Evolutionary conservation across 2,329 filamentous ascomycete genomes (phyloP), one percentile per base, ranked within the genome.

Genomic region (Colletotrichum tabaci): DNA sequence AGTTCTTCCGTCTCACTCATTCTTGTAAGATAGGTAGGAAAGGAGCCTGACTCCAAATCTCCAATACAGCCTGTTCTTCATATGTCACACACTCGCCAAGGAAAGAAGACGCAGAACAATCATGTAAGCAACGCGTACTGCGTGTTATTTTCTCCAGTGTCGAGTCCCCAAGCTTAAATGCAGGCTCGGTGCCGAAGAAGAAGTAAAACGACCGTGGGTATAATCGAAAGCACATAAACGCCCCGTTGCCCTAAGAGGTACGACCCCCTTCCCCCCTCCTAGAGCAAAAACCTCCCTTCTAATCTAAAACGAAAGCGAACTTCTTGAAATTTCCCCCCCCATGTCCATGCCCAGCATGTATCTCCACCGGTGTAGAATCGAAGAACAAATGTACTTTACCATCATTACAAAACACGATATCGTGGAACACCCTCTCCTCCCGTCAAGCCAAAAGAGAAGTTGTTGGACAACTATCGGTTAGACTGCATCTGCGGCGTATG

Each of bases 401-500:
- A 40, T 50, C 8, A 62, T 62, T 62, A 62, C 60, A 62, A 62
- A 62, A 40, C 30, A 23, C 60, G 50, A 49, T 52, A 62, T 52
- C 21, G 21, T 62, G n/a, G 46, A 52, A 62, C 26, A 9, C 8
- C 9, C 21, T 10, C 21, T 16, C 30, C 15, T 55, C 52, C 35
- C 38, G 23, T 42, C 13, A 57, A 13, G n/a, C 38, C 38, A n/a
- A 10, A n/a, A 8, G 26, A 38, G n/a, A 23, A 49, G 9, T n/a
- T 23, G 35, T 13, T n/a, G 9, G n/a, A 49, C 16, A 49, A 16
- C 35, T 40, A 62, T 18, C 42, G 47, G n/a, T 18, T 62, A 3
- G 61, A 55, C 9, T 35, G 55, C 46, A 60, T 53, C 30, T 61
- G 58, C 44, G 69, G 69, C 21, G 69, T 72, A 21, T 58, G 53